Percentiles rank a stretch among this genome's conserved stretches.
These are phyloP conservation scores for Nelumbo lutea DNA, from an alignment of 164 flowering plant genomes.

Conservation along the genomic window DNA sequence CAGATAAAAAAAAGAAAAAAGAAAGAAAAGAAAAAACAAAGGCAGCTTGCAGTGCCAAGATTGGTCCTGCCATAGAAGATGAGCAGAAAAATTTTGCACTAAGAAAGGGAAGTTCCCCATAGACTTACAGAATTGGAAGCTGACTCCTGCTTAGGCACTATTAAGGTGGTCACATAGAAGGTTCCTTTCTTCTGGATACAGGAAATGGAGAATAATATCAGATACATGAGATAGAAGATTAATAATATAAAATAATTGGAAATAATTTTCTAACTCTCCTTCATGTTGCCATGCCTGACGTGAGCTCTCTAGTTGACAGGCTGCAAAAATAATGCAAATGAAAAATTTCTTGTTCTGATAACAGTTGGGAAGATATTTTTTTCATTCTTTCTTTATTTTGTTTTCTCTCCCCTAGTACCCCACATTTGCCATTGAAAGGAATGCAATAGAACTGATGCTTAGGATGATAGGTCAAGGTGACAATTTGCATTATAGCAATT, in stretches of 20 bases:
- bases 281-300: not conserved
- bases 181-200: slow-evolving; percentile 44
- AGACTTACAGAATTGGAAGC: slow-evolving; percentile 47
- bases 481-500: not conserved
- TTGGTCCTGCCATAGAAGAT: slow-evolving; percentile 4
- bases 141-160: slow-evolving; percentile 79
- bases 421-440: not conserved
- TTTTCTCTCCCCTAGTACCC: no score
- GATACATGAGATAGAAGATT: not conserved
- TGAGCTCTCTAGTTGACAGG: not conserved
- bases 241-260: not conserved
- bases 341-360: no score
- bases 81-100: not conserved
- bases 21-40: not conserved
- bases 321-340: not conserved
- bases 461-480: not conserved
- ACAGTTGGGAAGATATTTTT: no score
- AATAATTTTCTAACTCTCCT: not conserved
- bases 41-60: not conserved
- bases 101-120: not conserved
- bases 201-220: slow-evolving; percentile 1
- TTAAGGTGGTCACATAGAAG: slow-evolving; percentile 62
- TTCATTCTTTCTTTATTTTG: no score
- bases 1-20: no score
- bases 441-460: not conserved